Conservation (phyloP, 225 moss, liverwort and hornwort species). For the Takakia lepidozioides region DNA sequence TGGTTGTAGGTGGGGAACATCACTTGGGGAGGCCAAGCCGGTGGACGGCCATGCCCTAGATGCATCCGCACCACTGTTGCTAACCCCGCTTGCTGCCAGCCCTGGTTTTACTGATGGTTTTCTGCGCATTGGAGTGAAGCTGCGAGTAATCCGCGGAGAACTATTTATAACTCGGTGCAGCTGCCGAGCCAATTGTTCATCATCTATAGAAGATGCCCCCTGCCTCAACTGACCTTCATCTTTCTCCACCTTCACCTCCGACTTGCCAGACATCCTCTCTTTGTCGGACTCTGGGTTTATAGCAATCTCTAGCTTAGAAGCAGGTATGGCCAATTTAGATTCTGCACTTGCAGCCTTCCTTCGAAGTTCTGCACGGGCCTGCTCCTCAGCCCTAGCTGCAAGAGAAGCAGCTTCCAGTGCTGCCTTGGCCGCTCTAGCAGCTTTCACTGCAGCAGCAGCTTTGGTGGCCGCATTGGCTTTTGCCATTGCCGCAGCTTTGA, state of each 20-base stretch:
- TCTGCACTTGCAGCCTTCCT: conserved; percentile 39
- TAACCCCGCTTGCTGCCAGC: conserved; percentile 45
- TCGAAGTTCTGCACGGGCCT: conserved; percentile 48
- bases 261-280: conserved; percentile 25
- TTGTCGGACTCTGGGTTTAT: conserved; percentile 36
- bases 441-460: conserved; percentile 71
- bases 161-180: conserved; percentile 90
- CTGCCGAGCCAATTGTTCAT: conserved; percentile 87
- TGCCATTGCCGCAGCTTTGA: conserved; percentile 63
- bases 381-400: conserved; percentile 55
- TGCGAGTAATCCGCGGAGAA: conserved; percentile 81
- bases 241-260: conserved; percentile 48
- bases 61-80: conserved; percentile 48
- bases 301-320: conserved; percentile 37
- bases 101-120: conserved; percentile 44
- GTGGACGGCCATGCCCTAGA: conserved; percentile 47
- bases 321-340: conserved; percentile 12
- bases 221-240: conserved; percentile 28
- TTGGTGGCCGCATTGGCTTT: conserved; percentile 75
- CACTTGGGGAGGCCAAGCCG: conserved; percentile 21
- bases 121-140: conserved; percentile 53
- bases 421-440: conserved; percentile 71
- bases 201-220: conserved; percentile 45
- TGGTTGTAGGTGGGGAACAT: conserved; percentile 27
- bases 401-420: conserved; percentile 84